A percentile compares a stretch with the other conserved stretches of the same genome.
Evolutionary conservation across 345 rosid genomes (phyloP).

Genomic region (Alliaria petiolata): DNA sequence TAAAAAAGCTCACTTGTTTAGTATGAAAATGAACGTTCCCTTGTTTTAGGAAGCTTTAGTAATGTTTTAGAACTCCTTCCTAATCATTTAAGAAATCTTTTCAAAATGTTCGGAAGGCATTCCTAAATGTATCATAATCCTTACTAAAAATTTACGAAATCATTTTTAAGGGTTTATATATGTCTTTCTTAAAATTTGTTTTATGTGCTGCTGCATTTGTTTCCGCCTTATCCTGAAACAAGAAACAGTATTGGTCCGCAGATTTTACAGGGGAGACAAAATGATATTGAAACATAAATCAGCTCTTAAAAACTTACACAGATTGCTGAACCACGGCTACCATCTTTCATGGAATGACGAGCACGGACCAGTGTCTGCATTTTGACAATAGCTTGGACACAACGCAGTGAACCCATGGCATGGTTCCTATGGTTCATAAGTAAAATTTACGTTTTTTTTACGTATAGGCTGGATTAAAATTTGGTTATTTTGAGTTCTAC

Average conservation of each 20-base stretch:
- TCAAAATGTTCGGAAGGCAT: no score
- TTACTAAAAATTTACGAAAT: no score
- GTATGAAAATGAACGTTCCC: constrained; percentile 75
- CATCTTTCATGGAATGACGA: constrained; percentile 43
- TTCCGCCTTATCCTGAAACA: constrained; percentile 47
- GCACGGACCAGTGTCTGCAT: constrained; percentile 88
- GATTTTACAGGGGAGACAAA: neutral
- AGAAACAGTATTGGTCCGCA: constrained; percentile 6
- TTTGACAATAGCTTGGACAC: constrained; percentile 84
- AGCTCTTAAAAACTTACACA: constrained; percentile 32
- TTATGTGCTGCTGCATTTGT: constrained; percentile 49
- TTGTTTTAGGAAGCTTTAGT: no score
- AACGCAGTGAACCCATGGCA: constrained; percentile 78
- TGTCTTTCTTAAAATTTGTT: no score
- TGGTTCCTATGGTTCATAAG: no score
- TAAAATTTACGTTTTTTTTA: no score
- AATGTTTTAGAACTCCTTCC: no score
- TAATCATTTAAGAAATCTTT: no score
- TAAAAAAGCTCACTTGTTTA: constrained; percentile 57
- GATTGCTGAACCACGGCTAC: constrained; percentile 22
- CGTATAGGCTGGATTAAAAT: no score
- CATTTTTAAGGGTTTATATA: no score
- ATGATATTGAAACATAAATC: neutral
- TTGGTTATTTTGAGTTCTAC: no score
- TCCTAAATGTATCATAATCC: no score